These are phyloP conservation scores for Durusdinium trenchii DNA, from an alignment of 73 alveolate species.

Conservation along the genomic window DNA sequence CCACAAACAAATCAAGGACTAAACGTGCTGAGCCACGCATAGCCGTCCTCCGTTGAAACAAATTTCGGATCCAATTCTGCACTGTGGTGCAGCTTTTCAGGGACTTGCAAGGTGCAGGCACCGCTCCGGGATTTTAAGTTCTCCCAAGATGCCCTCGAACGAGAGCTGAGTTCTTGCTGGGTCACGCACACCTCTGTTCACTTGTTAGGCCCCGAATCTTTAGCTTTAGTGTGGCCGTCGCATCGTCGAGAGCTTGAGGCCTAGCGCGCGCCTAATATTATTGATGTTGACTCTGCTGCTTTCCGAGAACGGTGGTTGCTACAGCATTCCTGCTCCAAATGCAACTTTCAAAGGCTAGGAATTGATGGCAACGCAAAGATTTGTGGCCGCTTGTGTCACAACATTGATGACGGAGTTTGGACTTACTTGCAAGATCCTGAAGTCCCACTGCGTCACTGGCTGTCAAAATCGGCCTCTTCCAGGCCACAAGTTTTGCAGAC, in stretches of 20 bases:
- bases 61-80: neutral
- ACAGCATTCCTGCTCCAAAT: neutral
- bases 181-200: neutral
- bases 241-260: neutral
- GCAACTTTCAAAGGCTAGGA: neutral
- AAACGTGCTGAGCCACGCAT: neutral
- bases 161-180: conserved; percentile 7
- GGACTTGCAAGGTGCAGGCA: neutral
- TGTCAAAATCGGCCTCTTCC: conserved; percentile 36
- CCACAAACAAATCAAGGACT: no score
- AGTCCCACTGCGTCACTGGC: conserved; percentile 21
- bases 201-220: neutral
- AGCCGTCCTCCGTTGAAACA: neutral
- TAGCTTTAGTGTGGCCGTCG: neutral
- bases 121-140: no score
- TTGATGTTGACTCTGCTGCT: neutral
- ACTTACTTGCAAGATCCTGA: neutral
- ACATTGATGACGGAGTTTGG: conserved; percentile 30
- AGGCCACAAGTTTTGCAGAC: neutral
- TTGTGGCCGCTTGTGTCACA: conserved; percentile 4
- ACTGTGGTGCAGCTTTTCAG: neutral
- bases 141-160: neutral
- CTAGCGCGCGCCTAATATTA: neutral
- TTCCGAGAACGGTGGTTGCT: conserved; percentile 2
- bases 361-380: conserved; percentile 57